Base-by-base conservation (phyloP, 1,284 basidiomycete species). In the Rhodotorula glutinis region DNA sequence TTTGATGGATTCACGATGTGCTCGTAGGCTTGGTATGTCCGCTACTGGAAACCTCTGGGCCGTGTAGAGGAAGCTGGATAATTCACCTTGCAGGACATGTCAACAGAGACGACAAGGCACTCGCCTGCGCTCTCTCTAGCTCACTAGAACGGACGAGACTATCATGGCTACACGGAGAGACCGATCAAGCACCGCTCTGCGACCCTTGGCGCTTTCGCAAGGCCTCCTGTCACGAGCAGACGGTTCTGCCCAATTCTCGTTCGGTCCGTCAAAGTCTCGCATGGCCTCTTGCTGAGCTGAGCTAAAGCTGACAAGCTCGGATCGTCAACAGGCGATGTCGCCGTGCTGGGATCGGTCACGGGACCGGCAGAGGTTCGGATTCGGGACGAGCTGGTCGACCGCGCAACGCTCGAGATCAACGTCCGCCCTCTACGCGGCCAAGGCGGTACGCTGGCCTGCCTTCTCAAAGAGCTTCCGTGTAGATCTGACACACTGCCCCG, bases 311-410 rank as follows among this genome's bases (percentile, higher is more conserved):
- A 55, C 44, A 2, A 30, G 51, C 44, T 44, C 41, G 9, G 11
- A 10, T 17, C 3, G 5, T 7, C 13, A 2, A 14, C n/a, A 82
- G 81, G 81, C 27, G 43, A 58, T 52, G 60, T 72, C 4, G 44
- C 60, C 4, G 62, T 67, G 10, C 56, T 83, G 9, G 82, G 81
- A 0, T 79, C 80, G 1, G 77, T 82, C 41, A 77, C 79, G 16
- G 83, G 83, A 7, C 83, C 83, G 2, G 78, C 79, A 19, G 83
- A 84, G 71, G 83, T 83, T 1, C 76, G 82, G 53, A 74, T 84
- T 21, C 78, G 81, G 41, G 82, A 84, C 66, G 83, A 84, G 70
- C 76, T 80, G 44, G 80, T 83, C 4, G 80, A 82, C 62, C 72
- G 77, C 63, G 81, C 83, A 1, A 81, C 82, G 0, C 76, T 85